Evolutionary conservation across 495 filamentous ascomycete genomes (phyloP).

Genomic region (Hamigera avellanea): DNA sequence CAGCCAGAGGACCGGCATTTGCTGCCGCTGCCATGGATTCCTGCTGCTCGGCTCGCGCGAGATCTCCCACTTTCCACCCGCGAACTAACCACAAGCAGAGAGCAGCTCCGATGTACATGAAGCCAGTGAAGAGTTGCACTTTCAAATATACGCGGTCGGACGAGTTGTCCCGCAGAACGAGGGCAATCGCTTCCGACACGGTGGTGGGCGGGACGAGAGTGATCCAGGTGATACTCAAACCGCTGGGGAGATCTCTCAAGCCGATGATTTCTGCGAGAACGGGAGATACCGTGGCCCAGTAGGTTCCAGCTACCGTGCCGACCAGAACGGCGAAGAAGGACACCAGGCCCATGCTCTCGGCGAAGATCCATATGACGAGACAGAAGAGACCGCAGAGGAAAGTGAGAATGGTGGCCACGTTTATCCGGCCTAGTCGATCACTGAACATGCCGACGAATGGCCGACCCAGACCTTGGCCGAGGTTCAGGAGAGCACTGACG

Average conservation of each 20-base stretch:
- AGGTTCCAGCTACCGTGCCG: slow-evolving; percentile 61
- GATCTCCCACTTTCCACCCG: slow-evolving; percentile 47
- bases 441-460: slow-evolving; percentile 64
- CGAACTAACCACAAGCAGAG: slow-evolving; percentile 37
- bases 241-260: slow-evolving; percentile 56
- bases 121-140: slow-evolving; percentile 55
- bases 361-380: slow-evolving; percentile 65
- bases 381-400: slow-evolving; percentile 53
- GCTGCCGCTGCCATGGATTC: slow-evolving; percentile 1
- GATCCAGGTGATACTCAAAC: slow-evolving; percentile 68
- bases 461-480: slow-evolving; percentile 57
- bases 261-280: slow-evolving; percentile 72
- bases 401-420: slow-evolving; percentile 55
- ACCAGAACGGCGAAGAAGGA: slow-evolving; percentile 60
- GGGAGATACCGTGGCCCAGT: slow-evolving; percentile 60
- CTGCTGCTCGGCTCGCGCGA: slow-evolving; percentile 27
- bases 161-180: slow-evolving; percentile 44
- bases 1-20: too few species aligned
- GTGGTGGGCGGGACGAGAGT: slow-evolving; percentile 60
- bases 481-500: slow-evolving; percentile 60
- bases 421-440: slow-evolving; percentile 60
- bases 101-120: slow-evolving; percentile 52
- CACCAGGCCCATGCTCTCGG: slow-evolving; percentile 51
- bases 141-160: slow-evolving; percentile 40
- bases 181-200: slow-evolving; percentile 61